Base-by-base conservation (phyloP, 2,329 filamentous ascomycete genomes). In the Blastomyces silverae region DNA sequence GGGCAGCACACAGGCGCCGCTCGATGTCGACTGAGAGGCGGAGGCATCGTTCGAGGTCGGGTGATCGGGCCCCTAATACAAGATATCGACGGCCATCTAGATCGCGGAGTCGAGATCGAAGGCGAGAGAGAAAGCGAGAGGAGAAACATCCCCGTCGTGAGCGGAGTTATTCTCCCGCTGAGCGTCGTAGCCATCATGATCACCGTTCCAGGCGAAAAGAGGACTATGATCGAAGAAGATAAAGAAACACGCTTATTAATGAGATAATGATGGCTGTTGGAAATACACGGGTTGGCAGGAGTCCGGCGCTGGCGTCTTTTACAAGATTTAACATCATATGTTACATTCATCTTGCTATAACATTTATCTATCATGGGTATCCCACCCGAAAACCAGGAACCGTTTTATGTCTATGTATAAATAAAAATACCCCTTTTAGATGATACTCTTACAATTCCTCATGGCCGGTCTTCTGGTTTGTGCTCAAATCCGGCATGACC, bases 401-500 rank as follows among this genome's bases (percentile, higher is more conserved):
- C 17, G 22, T 65, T 39, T 2, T 20, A 57, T 48, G 37, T 60
- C 59, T 44, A 65, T 64, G 48, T 50, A 69, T 69, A 66, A 66
- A 60, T 22, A 48, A 60, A n/a, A 34, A 46, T 20, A 50, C 17
- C 42, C 8, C 3, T 46, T 61, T 15, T 64, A 57, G 10, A 61
- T 15, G 60, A 62, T 66, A 64, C 39, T 48, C 66, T 69, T 76
- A 84, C 72, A 84, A 70, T 73, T 84, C 82, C 71, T 84, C 81
- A 68, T 82, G 80, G 15, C 71, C 73, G 13, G 65, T 70, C 53
- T 70, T 70, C 62, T 68, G 69, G 46, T 63, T 61, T 34, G 69
- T 68, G 50, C 70, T 70, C 53, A 91, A 73, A 70, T 95, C 89
- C 7, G 91, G 89, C 91, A 99, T 93, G 58, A 87, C 86, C 92